phyloP scores from a whole-genome alignment of 768 basidiomycete genomes.

The Tephrocybe sp. region DNA sequence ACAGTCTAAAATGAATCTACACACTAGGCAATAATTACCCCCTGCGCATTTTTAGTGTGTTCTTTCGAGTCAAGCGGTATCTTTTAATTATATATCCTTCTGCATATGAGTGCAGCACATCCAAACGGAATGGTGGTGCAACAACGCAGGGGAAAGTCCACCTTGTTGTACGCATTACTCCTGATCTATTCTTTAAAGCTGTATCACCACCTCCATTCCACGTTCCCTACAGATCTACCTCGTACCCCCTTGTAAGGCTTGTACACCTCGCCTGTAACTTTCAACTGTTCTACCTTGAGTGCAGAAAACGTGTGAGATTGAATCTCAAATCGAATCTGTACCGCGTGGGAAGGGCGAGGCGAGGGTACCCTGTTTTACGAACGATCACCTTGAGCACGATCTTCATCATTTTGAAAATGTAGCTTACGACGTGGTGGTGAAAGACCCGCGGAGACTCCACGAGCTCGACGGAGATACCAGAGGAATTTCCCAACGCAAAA shows the following conservation, averaged over 20 bases:
- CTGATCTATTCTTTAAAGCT: too few relatives aligned
- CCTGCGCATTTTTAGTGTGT: not conserved
- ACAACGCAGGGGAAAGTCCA: too few relatives aligned
- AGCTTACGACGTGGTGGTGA: slow-evolving; percentile 31
- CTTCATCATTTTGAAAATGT: not conserved
- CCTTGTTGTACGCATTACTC: too few relatives aligned
- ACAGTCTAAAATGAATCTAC: slow-evolving; percentile 6
- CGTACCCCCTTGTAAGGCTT: slow-evolving; percentile 93
- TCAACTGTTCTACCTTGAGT: slow-evolving; percentile 84
- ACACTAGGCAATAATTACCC: not conserved
- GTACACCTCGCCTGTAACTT: slow-evolving; percentile 74
- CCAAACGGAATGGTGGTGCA: too few relatives aligned
- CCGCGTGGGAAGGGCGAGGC: slow-evolving; percentile 71
- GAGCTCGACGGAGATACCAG: slow-evolving; percentile 63
- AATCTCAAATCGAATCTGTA: slow-evolving; percentile 72
- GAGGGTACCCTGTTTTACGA: slow-evolving; percentile 28
- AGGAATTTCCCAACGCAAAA: slow-evolving; percentile 78
- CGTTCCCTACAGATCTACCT: slow-evolving; percentile 59
- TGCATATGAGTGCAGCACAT: too few relatives aligned
- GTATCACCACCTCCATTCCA: slow-evolving; percentile 77
- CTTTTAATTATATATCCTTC: too few relatives aligned
- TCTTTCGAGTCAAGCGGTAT: too few relatives aligned
- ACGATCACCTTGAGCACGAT: not conserved
- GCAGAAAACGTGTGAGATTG: slow-evolving; percentile 74
- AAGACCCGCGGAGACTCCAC: slow-evolving; percentile 78